A percentile compares a stretch with the other conserved stretches of the same genome.
These are phyloP conservation scores for Piromyces sp. DNA, from an alignment of 192 early-diverging fungal species.

Conservation along the genomic window DNA sequence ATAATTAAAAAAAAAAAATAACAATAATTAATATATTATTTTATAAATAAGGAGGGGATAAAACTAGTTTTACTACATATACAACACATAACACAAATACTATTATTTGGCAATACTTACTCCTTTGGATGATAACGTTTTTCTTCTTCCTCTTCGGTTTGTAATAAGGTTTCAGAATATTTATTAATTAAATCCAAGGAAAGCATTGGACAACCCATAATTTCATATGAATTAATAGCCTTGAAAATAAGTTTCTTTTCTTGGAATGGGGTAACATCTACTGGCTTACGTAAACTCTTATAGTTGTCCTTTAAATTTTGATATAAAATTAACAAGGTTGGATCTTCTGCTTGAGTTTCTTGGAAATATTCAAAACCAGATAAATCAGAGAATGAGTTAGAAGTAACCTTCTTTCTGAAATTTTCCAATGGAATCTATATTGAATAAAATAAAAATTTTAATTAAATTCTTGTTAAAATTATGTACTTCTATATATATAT, in stretches of 20 bases:
- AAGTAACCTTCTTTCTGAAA: neutral
- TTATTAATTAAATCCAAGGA: conserved; percentile 52
- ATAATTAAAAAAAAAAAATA: no score
- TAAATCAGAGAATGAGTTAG: neutral
- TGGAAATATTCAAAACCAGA: neutral
- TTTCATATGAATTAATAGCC: conserved; percentile 51
- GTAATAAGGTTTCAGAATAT: conserved; percentile 5
- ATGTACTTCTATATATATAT: no score
- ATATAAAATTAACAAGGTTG: conserved; percentile 52
- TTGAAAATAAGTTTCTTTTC: conserved; percentile 45
- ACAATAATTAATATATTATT: no score
- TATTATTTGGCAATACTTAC: no score
- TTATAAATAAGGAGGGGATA: no score
- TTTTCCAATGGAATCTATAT: conserved; percentile 10
- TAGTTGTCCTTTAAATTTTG: conserved; percentile 36
- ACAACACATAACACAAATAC: no score
- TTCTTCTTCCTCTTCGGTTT: conserved; percentile 17
- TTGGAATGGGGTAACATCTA: conserved; percentile 21
- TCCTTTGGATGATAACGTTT: neutral
- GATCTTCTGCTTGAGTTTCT: conserved; percentile 27
- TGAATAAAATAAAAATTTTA: no score
- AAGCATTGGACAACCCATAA: conserved; percentile 56
- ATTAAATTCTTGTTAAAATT: no score
- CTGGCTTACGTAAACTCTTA: conserved; percentile 22
- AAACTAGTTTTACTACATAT: no score